Base-by-base conservation (phyloP, 441 rosid genomes). In the Breynia disticha region DNA sequence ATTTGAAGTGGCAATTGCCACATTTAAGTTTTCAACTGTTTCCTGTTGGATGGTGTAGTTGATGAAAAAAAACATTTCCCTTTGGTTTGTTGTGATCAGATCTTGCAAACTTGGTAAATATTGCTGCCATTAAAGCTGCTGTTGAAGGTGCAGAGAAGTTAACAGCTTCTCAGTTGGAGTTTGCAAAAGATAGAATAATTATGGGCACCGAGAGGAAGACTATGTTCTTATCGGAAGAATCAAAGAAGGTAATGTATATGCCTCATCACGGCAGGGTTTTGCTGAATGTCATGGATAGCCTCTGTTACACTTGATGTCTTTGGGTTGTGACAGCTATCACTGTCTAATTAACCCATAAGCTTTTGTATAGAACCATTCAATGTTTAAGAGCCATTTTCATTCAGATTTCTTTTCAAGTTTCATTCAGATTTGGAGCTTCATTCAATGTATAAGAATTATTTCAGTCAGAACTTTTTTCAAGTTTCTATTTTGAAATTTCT, bases 81-180 rank as follows among this genome's bases (percentile, higher is more conserved):
- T 43, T 43, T 62, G 14, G 15, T 16, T 46, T 50, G 55, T 44
- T 41, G 38, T 43, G 48, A 65, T 22, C 75, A 90, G 99, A 93
- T 84, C 95, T 93, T 46, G 94, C 99, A 61, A 86, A 93, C 70
- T 78, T 93, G 71, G 97, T 89, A 45, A 93, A 93, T 51, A 83
- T 93, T 70, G 99, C 96, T 61, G 99, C 97, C 61, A 86, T 93
- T 67, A 93, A 89, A 85, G 97, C 96, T 65, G 99, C 99, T 55
- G 96, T 93, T 57, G 99, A 86, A 48, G 97, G 97, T 21, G 95
- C 88, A 15, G 91, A 88, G 62, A 84, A 83, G 72, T 62, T 93
- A 59, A 73, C 76, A 64, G 59, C 93, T 54, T 46, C 64, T 10
- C 97, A 93, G 61, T 72, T 93, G 70, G 98, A 93, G 72, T 84